Conservation (phyloP, 2,329 filamentous ascomycete species). For the Zasmidium citrigriseum region DNA sequence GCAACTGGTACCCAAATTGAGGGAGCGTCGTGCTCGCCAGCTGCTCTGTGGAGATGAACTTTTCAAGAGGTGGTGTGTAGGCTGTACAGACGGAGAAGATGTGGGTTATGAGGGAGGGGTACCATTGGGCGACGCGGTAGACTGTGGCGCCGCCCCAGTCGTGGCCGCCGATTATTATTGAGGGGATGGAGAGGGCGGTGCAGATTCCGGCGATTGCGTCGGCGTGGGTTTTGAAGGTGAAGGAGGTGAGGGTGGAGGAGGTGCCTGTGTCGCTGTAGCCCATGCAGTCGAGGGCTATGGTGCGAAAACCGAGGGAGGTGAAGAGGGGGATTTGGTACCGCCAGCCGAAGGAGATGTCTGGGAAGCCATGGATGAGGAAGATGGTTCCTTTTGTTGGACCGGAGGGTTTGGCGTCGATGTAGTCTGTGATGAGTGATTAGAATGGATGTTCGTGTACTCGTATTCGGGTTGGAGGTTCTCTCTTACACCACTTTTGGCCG, state of each 20-base stretch:
- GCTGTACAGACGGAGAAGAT: conserved; percentile 80
- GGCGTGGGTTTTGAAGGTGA: conserved; percentile 70
- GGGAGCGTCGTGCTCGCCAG: conserved; percentile 60
- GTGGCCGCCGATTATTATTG: conserved; percentile 82
- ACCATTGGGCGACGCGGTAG: conserved; percentile 72
- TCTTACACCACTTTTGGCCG: conserved; percentile 68
- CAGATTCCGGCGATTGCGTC: conserved; percentile 76
- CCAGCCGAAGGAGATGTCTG: conserved; percentile 83
- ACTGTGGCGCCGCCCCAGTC: conserved; percentile 85
- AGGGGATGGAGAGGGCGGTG: conserved; percentile 53
- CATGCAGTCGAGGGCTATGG: conserved; percentile 82
- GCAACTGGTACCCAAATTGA: conserved; percentile 82
- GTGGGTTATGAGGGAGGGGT: conserved; percentile 70
- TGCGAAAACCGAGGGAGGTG: conserved; percentile 69
- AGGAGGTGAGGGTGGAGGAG: conserved; percentile 52
- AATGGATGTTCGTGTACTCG: neutral
- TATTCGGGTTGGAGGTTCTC: neutral
- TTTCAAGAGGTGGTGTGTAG: conserved; percentile 57
- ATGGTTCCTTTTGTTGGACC: conserved; percentile 51
- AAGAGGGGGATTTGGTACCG: conserved; percentile 83
- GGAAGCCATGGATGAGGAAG: conserved; percentile 73
- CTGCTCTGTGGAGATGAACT: conserved; percentile 60
- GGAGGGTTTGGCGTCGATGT: conserved; percentile 41
- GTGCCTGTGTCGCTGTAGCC: conserved; percentile 73
- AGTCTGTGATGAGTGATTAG: conserved; percentile 37